Evolutionary conservation across 495 filamentous ascomycete species (phyloP).

Genomic region (Tuber aestivum): DNA sequence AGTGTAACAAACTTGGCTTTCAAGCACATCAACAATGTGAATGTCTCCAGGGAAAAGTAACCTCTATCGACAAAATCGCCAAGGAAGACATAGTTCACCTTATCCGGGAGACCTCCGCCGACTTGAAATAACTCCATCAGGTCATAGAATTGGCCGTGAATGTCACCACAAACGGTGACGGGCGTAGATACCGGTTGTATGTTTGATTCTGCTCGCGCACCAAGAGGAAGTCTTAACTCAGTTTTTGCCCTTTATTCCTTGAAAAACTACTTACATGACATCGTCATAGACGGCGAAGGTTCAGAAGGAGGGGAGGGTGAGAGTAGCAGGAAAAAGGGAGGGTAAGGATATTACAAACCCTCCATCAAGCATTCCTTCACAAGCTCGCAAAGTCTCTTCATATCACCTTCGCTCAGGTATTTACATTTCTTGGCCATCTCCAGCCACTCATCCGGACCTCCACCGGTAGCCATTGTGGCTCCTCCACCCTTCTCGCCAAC

Average conservation of each 20-base stretch:
- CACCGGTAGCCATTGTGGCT: conserved; percentile 80
- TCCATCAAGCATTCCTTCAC: conserved; percentile 64
- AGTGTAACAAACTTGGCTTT: conserved; percentile 77
- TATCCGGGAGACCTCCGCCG: conserved; percentile 87
- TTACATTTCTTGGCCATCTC: conserved; percentile 93
- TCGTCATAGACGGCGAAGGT: background rate
- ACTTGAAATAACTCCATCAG: conserved; percentile 94
- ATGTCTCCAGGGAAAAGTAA: conserved; percentile 95
- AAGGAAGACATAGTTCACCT: conserved; percentile 84
- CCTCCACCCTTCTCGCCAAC: conserved; percentile 65
- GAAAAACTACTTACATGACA: conserved; percentile 30
- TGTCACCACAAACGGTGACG: conserved; percentile 97
- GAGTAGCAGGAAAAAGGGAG: background rate
- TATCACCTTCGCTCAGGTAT: conserved; percentile 87
- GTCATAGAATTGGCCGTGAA: conserved; percentile 99
- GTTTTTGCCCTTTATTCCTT: conserved; percentile 18
- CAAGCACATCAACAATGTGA: conserved; percentile 89
- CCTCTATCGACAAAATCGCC: conserved; percentile 97
- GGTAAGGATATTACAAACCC: conserved; percentile 19
- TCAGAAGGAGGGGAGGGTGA: background rate
- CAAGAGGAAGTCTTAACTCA: conserved; percentile 14
- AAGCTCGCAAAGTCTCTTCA: conserved; percentile 98
- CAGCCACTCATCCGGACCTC: conserved; percentile 93
- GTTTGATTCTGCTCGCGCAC: conserved; percentile 68
- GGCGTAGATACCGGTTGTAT: conserved; percentile 93